These are phyloP conservation scores for Acmispon strigosus DNA, from an alignment of 306 rosid species.

Conservation along the genomic window DNA sequence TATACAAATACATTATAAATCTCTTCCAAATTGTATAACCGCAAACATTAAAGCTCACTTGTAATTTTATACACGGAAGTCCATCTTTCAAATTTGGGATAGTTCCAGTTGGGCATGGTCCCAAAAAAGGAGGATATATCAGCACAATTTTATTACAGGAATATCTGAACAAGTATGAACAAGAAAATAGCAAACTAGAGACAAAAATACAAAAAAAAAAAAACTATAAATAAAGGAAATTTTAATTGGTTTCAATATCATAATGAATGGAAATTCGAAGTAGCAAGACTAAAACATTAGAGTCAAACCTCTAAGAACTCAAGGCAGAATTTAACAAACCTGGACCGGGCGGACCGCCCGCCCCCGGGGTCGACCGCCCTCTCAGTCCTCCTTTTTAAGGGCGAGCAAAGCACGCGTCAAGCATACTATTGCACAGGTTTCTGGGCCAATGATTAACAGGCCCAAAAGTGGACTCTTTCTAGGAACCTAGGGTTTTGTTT, in stretches of 20 bases:
- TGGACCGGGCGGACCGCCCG: too few relatives aligned
- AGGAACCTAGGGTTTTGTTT: too few relatives aligned
- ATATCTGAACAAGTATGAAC: neutral
- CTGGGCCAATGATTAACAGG: too few relatives aligned
- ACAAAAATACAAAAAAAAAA: neutral
- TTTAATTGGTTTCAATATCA: neutral
- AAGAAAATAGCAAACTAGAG: neutral
- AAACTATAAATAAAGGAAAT: neutral
- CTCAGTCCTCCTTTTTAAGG: too few relatives aligned
- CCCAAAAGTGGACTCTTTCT: too few relatives aligned
- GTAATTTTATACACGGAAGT: neutral
- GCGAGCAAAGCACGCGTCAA: too few relatives aligned
- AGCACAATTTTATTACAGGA: neutral
- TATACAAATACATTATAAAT: neutral
- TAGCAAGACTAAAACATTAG: conserved; percentile 4
- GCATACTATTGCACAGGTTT: too few relatives aligned
- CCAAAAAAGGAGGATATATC: neutral
- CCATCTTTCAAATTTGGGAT: neutral
- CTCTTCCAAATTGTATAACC: neutral
- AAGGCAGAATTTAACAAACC: neutral
- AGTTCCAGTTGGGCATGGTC: neutral
- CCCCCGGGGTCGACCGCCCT: too few relatives aligned
- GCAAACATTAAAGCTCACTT: neutral
- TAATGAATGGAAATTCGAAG: neutral
- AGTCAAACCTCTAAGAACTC: neutral